Conservation (phyloP, 2,329 filamentous ascomycete species). For the Neoscytalidium dimidiatum region DNA sequence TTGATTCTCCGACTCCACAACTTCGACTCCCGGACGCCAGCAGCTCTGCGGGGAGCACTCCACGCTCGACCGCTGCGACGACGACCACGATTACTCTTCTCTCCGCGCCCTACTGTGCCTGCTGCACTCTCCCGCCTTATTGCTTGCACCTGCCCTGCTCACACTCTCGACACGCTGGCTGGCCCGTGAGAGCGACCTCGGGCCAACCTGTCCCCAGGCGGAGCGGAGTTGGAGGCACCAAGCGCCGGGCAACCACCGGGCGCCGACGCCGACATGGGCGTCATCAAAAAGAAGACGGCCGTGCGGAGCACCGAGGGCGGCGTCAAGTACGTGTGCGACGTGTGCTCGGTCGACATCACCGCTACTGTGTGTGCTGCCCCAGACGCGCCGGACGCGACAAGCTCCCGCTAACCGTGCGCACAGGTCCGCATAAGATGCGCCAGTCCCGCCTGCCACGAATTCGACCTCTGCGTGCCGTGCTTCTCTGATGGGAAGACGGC, state of each 20-base stretch:
- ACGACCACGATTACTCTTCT: no score
- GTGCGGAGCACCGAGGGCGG: conserved; percentile 76
- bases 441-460: conserved; percentile 80
- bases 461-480: conserved; percentile 94
- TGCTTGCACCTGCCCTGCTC: neutral
- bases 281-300: conserved; percentile 94
- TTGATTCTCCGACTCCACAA: conserved; percentile 14
- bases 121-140: neutral
- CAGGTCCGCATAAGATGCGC: conserved; percentile 95
- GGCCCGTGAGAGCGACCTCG: conserved; percentile 11
- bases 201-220: conserved; percentile 9
- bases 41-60: conserved; percentile 11
- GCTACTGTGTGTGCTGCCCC: conserved; percentile 70
- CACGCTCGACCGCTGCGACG: neutral
- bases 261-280: conserved; percentile 65
- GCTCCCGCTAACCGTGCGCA: conserved; percentile 11
- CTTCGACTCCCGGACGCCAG: neutral
- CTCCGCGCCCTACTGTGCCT: neutral
- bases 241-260: neutral
- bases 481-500: conserved; percentile 81
- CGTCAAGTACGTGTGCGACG: conserved; percentile 92
- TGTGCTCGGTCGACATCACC: conserved; percentile 95
- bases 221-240: conserved; percentile 10
- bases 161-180: conserved; percentile 5
- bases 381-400: neutral